phyloP scores from a whole-genome alignment of 2,329 filamentous ascomycete species.

The Chaetomium globosum region DNA sequence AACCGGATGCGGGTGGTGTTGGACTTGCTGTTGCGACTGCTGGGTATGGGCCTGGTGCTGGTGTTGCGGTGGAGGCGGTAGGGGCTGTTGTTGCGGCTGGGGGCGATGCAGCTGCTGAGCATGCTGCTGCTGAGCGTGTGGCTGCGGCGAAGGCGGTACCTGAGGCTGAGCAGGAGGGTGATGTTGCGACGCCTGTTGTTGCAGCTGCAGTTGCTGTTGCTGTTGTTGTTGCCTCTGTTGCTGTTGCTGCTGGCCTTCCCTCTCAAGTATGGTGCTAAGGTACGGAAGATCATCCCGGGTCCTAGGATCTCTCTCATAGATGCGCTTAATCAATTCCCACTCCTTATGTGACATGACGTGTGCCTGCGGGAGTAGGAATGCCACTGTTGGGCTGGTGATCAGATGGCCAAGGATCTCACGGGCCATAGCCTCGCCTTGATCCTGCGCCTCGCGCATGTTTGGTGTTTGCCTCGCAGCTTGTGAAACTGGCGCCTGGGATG shows the following conservation, averaged over 20 bases:
- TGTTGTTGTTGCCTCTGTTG: constrained; percentile 19
- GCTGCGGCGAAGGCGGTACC: constrained; percentile 17
- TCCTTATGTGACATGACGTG: constrained; percentile 70
- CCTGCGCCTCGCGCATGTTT: constrained; percentile 47
- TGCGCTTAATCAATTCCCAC: constrained; percentile 71
- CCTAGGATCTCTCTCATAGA: constrained; percentile 66
- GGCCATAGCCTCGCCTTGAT: constrained; percentile 60
- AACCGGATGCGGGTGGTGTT: constrained; percentile 23
- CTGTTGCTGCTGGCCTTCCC: constrained; percentile 42
- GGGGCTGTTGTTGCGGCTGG: constrained; percentile 9
- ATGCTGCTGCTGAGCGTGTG: constrained; percentile 9
- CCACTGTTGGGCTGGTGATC: constrained; percentile 65
- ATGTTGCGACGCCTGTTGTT: constrained; percentile 13
- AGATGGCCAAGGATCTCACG: constrained; percentile 65
- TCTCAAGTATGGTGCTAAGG: constrained; percentile 59
- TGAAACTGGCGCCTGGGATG: constrained; percentile 25
- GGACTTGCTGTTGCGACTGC: constrained; percentile 13
- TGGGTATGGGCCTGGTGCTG: constrained; percentile 24
- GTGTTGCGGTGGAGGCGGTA: constrained; percentile 12
- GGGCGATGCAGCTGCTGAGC: constrained; percentile 15
- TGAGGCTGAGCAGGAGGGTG: constrained; percentile 21
- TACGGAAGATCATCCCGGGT: constrained; percentile 65
- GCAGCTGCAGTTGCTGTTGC: constrained; percentile 23
- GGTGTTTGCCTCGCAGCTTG: constrained; percentile 43
- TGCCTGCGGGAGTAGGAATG: constrained; percentile 70